Percentiles rank a stretch among this genome's conserved stretches.
These are phyloP conservation scores for Quaeritorhiza haematococci DNA, from an alignment of 371 early-diverging fungal genomes.

Conservation along the genomic window DNA sequence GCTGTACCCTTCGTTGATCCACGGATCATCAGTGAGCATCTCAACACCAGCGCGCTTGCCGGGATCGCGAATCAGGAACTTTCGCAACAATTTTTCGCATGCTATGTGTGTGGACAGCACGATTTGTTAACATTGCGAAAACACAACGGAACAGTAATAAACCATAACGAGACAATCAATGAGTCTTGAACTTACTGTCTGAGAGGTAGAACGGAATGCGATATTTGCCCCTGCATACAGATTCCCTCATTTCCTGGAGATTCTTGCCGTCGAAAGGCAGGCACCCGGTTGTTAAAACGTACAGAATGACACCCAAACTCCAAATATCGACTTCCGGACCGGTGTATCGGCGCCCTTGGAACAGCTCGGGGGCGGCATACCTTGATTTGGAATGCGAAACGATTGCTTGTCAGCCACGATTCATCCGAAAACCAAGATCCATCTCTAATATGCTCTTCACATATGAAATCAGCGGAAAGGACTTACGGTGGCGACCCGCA, in stretches of 20 bases:
- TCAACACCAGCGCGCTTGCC: constrained; percentile 45
- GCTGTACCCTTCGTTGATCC: constrained; percentile 51
- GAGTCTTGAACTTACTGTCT: constrained; percentile 34
- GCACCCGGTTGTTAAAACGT: constrained; percentile 80
- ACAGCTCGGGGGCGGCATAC: constrained; percentile 72
- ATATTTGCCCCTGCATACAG: constrained; percentile 60
- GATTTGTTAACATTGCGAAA: neutral
- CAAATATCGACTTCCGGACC: constrained; percentile 74
- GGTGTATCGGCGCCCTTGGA: constrained; percentile 60
- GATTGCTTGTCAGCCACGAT: neutral
- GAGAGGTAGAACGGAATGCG: constrained; percentile 56
- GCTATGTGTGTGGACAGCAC: constrained; percentile 18
- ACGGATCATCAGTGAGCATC: constrained; percentile 52
- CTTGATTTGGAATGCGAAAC: constrained; percentile 24
- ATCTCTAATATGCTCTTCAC: neutral
- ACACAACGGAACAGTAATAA: neutral
- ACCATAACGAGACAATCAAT: constrained; percentile 4
- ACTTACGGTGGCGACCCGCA: constrained; percentile 63
- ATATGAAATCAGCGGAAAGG: neutral
- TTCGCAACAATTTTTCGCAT: constrained; percentile 55
- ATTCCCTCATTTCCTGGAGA: constrained; percentile 56
- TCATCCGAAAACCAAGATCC: neutral
- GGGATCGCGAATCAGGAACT: constrained; percentile 54
- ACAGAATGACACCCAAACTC: constrained; percentile 81
- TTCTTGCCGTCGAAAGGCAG: constrained; percentile 81